A percentile compares a stretch with the other conserved stretches of the same genome.
Conservation (phyloP, 1,284 basidiomycete species). For the Ceratobasidium sp. region DNA sequence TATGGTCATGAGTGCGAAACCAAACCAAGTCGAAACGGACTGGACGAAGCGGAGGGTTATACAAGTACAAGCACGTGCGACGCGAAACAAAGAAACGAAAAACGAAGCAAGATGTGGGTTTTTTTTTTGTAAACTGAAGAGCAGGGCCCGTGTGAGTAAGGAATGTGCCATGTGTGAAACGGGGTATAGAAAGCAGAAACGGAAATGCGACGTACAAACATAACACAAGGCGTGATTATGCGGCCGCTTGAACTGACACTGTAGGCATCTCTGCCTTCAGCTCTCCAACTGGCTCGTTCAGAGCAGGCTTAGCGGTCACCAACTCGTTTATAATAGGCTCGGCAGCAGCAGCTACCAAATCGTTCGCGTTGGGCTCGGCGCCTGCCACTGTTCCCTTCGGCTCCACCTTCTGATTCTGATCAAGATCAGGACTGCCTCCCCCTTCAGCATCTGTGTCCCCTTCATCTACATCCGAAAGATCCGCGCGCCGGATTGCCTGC, state of each 20-base stretch:
- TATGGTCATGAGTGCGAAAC: background rate
- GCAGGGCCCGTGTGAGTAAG: background rate
- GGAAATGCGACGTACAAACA: background rate
- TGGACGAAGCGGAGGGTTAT: too few relatives aligned
- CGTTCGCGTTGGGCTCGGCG: background rate
- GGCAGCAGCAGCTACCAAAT: too few relatives aligned
- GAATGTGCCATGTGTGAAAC: too few relatives aligned
- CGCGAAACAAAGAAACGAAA: background rate
- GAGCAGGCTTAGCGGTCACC: too few relatives aligned
- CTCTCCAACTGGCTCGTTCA: background rate
- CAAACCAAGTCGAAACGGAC: background rate
- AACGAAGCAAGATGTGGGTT: background rate
- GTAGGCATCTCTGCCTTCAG: background rate
- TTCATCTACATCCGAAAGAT: constrained; percentile 28
- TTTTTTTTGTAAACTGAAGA: background rate
- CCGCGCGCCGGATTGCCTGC: background rate
- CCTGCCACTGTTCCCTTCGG: background rate
- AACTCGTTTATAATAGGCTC: too few relatives aligned
- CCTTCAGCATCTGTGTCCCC: background rate
- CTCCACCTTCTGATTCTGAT: background rate
- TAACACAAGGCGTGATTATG: background rate
- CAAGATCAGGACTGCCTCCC: background rate
- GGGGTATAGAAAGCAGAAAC: background rate
- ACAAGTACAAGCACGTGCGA: background rate
- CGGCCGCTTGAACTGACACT: background rate